Evolutionary conservation across 2,329 filamentous ascomycete genomes (phyloP).

Genomic region (Xylaria sp.): DNA sequence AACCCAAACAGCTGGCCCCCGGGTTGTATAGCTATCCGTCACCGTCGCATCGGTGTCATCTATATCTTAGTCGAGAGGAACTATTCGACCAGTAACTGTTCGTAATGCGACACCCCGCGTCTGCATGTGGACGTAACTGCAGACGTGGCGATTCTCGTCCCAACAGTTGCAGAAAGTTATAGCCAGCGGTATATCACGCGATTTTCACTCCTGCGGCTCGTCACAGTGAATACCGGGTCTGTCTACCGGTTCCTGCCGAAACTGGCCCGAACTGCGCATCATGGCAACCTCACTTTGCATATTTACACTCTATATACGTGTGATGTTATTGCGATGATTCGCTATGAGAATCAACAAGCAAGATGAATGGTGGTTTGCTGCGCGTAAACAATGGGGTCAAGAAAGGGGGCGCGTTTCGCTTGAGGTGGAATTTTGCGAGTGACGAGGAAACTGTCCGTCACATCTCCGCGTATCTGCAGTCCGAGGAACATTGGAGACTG

Average conservation of each 20-base stretch:
- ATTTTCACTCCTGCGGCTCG: constrained; percentile 4
- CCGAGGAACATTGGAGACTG: background rate
- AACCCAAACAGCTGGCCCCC: constrained; percentile 22
- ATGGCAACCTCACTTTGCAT: constrained; percentile 9
- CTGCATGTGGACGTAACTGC: constrained; percentile 9
- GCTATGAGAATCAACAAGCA: background rate
- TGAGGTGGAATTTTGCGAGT: background rate
- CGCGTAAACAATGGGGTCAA: constrained; percentile 9
- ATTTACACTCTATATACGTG: background rate
- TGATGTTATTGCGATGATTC: constrained; percentile 12
- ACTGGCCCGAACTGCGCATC: constrained; percentile 12
- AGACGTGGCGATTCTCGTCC: background rate
- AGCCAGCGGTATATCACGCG: constrained; percentile 8
- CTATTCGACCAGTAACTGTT: constrained; percentile 2
- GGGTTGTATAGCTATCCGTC: constrained; percentile 1
- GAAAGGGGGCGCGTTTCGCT: constrained; percentile 1
- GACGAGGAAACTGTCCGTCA: background rate
- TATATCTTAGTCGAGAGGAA: background rate
- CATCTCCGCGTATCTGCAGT: background rate
- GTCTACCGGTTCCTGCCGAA: background rate
- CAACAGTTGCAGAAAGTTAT: background rate
- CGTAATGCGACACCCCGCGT: constrained; percentile 21
- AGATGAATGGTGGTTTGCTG: constrained; percentile 8
- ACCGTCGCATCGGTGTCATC: constrained; percentile 24
- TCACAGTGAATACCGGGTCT: background rate